phyloP scores from a whole-genome alignment of 164 flowering plant genomes.

The Akebia trifoliata region DNA sequence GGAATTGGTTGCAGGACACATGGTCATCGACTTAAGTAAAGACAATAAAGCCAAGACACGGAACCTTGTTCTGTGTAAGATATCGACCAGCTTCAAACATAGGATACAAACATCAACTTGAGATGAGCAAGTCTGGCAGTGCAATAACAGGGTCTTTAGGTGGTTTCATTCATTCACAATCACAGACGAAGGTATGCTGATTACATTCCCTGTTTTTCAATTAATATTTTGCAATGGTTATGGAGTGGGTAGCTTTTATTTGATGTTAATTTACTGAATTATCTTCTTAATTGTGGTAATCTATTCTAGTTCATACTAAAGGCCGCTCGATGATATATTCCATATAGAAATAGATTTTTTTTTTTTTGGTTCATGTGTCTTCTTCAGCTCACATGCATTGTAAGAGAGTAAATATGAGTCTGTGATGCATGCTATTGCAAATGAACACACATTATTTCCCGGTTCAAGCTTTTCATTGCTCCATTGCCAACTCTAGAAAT shows the following conservation, averaged over 20 bases:
- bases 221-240: neutral
- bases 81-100: conserved; percentile 22
- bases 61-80: conserved; percentile 34
- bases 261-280: neutral
- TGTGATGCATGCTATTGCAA: neutral
- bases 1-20: too few relatives aligned
- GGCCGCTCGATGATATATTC: neutral
- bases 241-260: conserved; percentile 1
- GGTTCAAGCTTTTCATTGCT: too few relatives aligned
- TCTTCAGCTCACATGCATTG: neutral
- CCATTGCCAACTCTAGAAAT: too few relatives aligned
- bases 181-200: conserved; percentile 31
- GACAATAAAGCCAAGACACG: too few relatives aligned
- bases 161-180: conserved; percentile 19
- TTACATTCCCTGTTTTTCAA: neutral
- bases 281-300: neutral
- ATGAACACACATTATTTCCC: too few relatives aligned
- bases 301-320: neutral
- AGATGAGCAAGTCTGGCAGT: conserved; percentile 19
- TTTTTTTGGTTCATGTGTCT: neutral
- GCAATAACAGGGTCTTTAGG: conserved; percentile 21
- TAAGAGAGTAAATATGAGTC: neutral
- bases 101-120: conserved; percentile 16
- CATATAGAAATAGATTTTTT: neutral
- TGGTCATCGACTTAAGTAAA: conserved; percentile 44